phyloP scores from a whole-genome alignment of 495 filamentous ascomycete genomes.

The Xeromyces bisporus region DNA sequence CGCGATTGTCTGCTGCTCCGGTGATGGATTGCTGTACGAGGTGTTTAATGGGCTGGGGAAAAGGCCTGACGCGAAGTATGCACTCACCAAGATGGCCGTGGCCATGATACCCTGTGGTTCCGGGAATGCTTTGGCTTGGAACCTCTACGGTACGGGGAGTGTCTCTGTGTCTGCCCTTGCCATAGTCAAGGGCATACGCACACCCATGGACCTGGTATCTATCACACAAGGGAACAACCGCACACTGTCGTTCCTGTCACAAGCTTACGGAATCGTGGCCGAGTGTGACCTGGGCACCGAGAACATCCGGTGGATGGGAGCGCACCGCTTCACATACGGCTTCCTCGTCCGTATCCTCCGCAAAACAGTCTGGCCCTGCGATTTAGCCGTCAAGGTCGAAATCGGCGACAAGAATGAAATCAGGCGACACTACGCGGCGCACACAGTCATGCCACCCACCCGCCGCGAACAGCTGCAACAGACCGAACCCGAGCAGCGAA shows the following conservation, averaged over 20 bases:
- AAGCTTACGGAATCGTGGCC: conserved; percentile 78
- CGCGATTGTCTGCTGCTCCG: conserved; percentile 74
- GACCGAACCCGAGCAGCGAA: conserved; percentile 6
- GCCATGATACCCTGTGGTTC: conserved; percentile 83
- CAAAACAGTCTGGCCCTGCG: conserved; percentile 69
- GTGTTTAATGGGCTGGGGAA: conserved; percentile 84
- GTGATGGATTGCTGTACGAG: conserved; percentile 82
- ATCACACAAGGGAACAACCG: conserved; percentile 63
- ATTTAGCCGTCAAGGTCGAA: conserved; percentile 67
- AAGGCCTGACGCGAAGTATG: conserved; percentile 53
- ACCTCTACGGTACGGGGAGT: conserved; percentile 66
- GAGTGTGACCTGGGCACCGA: conserved; percentile 83
- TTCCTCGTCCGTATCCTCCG: conserved; percentile 54
- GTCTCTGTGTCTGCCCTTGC: conserved; percentile 59
- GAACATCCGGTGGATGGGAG: conserved; percentile 82
- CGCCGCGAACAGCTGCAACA: conserved; percentile 8
- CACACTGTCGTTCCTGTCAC: conserved; percentile 75
- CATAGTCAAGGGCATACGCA: conserved; percentile 70
- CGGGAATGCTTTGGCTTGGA: conserved; percentile 87
- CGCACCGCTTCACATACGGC: conserved; percentile 67
- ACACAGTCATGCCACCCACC: conserved; percentile 19
- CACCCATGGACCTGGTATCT: conserved; percentile 69
- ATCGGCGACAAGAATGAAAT: conserved; percentile 62
- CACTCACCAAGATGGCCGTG: conserved; percentile 64
- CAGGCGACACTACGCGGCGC: conserved; percentile 49